Percentiles rank a stretch among this genome's conserved stretches.
Conservation (phyloP, 2,329 filamentous ascomycete species). For the Corinectria fuckeliana region DNA sequence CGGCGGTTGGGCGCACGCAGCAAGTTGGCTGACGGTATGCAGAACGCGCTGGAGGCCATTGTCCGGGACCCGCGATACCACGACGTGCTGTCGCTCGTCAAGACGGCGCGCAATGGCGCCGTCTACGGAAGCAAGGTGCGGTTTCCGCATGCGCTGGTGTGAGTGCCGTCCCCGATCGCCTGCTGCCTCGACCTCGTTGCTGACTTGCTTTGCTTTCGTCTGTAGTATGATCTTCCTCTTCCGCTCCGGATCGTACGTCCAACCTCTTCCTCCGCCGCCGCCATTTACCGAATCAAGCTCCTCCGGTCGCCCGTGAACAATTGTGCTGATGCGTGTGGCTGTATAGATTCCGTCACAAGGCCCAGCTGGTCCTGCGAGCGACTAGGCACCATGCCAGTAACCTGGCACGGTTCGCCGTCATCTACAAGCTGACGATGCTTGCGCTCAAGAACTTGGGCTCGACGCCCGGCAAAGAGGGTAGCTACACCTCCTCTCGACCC, state of each 20-base stretch:
- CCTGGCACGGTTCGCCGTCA: conserved; percentile 85
- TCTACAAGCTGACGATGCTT: conserved; percentile 88
- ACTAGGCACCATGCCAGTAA: conserved; percentile 91
- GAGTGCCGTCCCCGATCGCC: conserved; percentile 34
- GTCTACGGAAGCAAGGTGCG: conserved; percentile 98
- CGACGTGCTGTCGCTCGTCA: conserved; percentile 82
- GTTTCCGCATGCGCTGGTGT: conserved; percentile 95
- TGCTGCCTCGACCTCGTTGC: conserved; percentile 5
- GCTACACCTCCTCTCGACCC: conserved; percentile 2
- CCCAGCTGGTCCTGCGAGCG: conserved; percentile 78
- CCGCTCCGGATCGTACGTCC: conserved; percentile 80
- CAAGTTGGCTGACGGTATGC: conserved; percentile 1
- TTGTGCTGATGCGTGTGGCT: conserved; percentile 24
- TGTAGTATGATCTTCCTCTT: conserved; percentile 94
- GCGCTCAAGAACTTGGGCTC: conserved; percentile 69
- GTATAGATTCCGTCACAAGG: conserved; percentile 73
- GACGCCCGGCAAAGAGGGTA: conserved; percentile 65
- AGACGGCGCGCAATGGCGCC: conserved; percentile 94
- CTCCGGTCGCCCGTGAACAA: background rate
- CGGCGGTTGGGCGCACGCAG: background rate
- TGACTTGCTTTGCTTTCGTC: conserved; percentile 24
- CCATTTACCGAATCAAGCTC: background rate
- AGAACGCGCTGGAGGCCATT: conserved; percentile 77
- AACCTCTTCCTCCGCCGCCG: conserved; percentile 9
- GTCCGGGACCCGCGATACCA: conserved; percentile 85